phyloP scores from a whole-genome alignment of 768 basidiomycete genomes.

The Hericium alpestre region DNA sequence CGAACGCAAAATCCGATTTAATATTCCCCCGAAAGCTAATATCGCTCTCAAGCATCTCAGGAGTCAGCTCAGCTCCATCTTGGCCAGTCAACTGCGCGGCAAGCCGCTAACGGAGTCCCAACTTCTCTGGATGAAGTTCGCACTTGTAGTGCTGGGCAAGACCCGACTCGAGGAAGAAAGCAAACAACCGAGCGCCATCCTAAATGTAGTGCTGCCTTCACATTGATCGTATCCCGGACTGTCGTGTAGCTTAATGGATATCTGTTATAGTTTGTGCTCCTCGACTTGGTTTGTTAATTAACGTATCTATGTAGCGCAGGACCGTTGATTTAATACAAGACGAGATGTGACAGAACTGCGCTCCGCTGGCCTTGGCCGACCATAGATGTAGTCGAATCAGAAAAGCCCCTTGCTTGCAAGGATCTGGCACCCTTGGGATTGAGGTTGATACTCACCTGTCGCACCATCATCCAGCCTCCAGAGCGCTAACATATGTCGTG shows the following conservation, averaged over 20 bases:
- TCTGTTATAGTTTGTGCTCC: neutral
- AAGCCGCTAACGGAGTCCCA: slow-evolving; percentile 51
- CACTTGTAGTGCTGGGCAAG: slow-evolving; percentile 50
- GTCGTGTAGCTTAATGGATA: neutral
- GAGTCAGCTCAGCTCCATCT: slow-evolving; percentile 41
- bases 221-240: neutral
- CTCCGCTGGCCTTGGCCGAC: too few relatives aligned
- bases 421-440: too few relatives aligned
- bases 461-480: too few relatives aligned
- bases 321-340: too few relatives aligned
- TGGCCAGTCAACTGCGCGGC: slow-evolving; percentile 59
- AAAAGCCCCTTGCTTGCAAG: neutral
- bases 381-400: neutral
- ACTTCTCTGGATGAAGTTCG: slow-evolving; percentile 62
- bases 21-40: slow-evolving; percentile 55
- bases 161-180: slow-evolving; percentile 19
- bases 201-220: slow-evolving; percentile 6
- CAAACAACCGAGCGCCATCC: slow-evolving; percentile 1
- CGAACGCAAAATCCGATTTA: slow-evolving; percentile 79
- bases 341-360: too few relatives aligned
- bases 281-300: neutral
- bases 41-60: slow-evolving; percentile 77
- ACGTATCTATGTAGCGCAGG: neutral
- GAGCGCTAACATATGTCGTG: too few relatives aligned
- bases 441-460: too few relatives aligned